phyloP scores from a whole-genome alignment of 345 rosid genomes.

The Angophora floribunda region DNA sequence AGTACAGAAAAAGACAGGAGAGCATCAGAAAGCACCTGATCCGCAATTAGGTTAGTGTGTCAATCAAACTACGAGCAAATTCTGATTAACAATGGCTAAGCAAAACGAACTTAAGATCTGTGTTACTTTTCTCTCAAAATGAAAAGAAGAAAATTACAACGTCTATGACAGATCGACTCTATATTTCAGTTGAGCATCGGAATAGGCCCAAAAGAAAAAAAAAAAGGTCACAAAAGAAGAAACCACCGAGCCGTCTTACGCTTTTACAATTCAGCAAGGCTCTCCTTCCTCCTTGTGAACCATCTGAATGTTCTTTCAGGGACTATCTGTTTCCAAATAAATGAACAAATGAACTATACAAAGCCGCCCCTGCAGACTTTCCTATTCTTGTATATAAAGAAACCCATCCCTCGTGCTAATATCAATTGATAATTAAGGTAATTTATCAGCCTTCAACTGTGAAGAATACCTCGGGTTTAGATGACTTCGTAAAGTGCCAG shows the following conservation, averaged over 20 bases:
- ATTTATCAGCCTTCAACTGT: not conserved
- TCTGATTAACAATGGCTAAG: not conserved
- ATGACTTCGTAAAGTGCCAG: not conserved
- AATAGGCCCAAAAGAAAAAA: not conserved
- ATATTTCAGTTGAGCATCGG: not conserved
- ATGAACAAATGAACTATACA: slow-evolving; percentile 65
- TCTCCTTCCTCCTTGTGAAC: not conserved
- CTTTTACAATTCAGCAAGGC: slow-evolving; percentile 9
- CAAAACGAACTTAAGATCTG: not conserved
- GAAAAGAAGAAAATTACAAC: not conserved
- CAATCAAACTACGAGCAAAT: not conserved
- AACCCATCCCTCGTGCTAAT: slow-evolving; percentile 8
- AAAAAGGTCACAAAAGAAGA: not conserved
- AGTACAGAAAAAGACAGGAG: not conserved
- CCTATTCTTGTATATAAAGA: not conserved
- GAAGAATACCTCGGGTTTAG: not conserved
- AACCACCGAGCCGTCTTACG: not conserved
- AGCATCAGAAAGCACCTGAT: not conserved
- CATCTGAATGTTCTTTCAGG: slow-evolving; percentile 9
- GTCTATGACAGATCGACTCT: not conserved
- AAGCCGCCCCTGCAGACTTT: slow-evolving; percentile 11
- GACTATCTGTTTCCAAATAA: slow-evolving; percentile 31
- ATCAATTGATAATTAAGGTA: not conserved
- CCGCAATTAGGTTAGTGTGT: not conserved
- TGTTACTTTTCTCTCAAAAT: not conserved